These are phyloP conservation scores for Brettanomyces bruxellensis DNA, from an alignment of 805 yeast genomes.

Conservation along the genomic window DNA sequence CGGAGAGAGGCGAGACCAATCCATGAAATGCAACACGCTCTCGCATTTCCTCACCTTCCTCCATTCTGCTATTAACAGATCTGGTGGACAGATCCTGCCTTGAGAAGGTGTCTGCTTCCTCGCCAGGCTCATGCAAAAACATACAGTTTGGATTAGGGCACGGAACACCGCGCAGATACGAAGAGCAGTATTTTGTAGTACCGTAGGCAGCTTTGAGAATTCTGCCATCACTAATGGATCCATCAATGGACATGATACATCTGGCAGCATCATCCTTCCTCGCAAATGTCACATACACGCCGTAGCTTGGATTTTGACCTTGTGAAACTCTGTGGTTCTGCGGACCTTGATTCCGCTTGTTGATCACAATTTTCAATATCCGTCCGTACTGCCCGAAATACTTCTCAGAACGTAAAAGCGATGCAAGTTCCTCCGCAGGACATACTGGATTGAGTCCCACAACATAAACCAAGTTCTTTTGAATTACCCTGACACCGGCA, in stretches of 20 bases:
- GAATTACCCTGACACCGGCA: conserved; percentile 97
- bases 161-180: conserved; percentile 86
- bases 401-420: conserved; percentile 76
- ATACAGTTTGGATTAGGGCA: conserved; percentile 98
- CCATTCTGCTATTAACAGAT: conserved; percentile 42
- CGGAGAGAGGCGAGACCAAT: conserved; percentile 22
- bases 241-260: conserved; percentile 89
- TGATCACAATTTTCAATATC: conserved; percentile 87
- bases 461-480: conserved; percentile 92
- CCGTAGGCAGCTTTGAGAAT: conserved; percentile 93
- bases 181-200: conserved; percentile 96
- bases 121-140: conserved; percentile 99
- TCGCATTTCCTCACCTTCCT: neutral
- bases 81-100: conserved; percentile 80
- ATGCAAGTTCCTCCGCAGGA: conserved; percentile 77
- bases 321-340: conserved; percentile 23
- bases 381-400: conserved; percentile 99
- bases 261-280: conserved; percentile 90
- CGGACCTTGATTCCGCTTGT: conserved; percentile 55
- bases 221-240: conserved; percentile 87
- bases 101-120: conserved; percentile 94
- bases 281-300: conserved; percentile 91
- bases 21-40: conserved; percentile 28
- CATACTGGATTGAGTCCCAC: conserved; percentile 88
- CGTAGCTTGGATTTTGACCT: conserved; percentile 62